A percentile compares a stretch with the other conserved stretches of the same genome.
phyloP scores from a whole-genome alignment of 2,329 filamentous ascomycete species.

The Arthrobotrys pseudoclavata region DNA sequence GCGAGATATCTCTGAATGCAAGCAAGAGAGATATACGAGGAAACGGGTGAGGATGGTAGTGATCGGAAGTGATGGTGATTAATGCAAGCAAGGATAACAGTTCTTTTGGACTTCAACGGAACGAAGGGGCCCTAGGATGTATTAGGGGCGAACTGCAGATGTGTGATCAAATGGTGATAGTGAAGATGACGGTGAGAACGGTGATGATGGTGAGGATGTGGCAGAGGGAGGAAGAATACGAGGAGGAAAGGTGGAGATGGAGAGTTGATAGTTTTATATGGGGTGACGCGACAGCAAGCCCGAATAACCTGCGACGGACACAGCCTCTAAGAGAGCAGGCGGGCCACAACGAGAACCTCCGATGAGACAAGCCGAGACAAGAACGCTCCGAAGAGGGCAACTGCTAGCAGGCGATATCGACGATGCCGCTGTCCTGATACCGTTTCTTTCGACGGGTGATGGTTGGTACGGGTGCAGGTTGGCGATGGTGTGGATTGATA shows the following conservation, averaged over 20 bases:
- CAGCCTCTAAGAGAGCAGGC: slow-evolving; percentile 25
- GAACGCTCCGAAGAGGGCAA: slow-evolving; percentile 38
- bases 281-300: slow-evolving; percentile 41
- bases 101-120: slow-evolving; percentile 31
- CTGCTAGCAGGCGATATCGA: slow-evolving; percentile 43
- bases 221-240: slow-evolving; percentile 9
- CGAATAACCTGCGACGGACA: slow-evolving; percentile 43
- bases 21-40: slow-evolving; percentile 28
- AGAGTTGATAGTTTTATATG: slow-evolving; percentile 32
- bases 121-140: slow-evolving; percentile 44
- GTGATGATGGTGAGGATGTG: slow-evolving; percentile 9
- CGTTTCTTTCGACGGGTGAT: not conserved
- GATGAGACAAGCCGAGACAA: slow-evolving; percentile 59
- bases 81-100: slow-evolving; percentile 53
- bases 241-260: slow-evolving; percentile 28
- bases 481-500: slow-evolving; percentile 16
- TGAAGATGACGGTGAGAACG: slow-evolving; percentile 18
- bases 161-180: slow-evolving; percentile 4
- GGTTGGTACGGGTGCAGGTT: not conserved
- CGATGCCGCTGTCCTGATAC: slow-evolving; percentile 15
- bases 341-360: slow-evolving; percentile 33
- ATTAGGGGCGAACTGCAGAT: slow-evolving; percentile 41
- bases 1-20: slow-evolving; percentile 42
- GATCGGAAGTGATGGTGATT: slow-evolving; percentile 57
- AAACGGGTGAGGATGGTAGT: slow-evolving; percentile 38